Base-by-base conservation (phyloP, 768 basidiomycete genomes). In the Fistulinella prunicolor region DNA sequence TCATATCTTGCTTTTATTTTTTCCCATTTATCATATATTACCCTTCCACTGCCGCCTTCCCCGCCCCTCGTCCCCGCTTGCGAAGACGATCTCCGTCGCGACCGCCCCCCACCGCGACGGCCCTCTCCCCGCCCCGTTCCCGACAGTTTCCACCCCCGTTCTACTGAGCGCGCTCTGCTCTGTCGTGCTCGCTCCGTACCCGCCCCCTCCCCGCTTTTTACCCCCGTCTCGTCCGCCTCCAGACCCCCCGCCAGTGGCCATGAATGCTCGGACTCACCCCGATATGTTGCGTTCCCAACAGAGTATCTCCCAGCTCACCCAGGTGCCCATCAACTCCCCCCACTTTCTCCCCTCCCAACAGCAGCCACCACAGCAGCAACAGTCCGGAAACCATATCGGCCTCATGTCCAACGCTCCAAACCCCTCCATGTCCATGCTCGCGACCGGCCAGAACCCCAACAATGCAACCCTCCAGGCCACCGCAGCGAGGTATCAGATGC, bases 261-360 rank as follows among this genome's bases (percentile, higher is more conserved):
- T 82, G 79, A 82, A 80, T 73, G 62, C 67, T 57, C 78, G 74
- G 46, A 64, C 62, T 30, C 55, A 57, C 45, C 46, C 58, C 53
- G 75, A 81, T 55, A 70, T 81, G 69, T 55, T 81, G 43, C 75
- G 77, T 54, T 57, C 51, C 9, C 65, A 69, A 50, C 70, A 69
- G 63, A 65, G 65, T 59, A 69, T 76, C 53, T 56, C 66, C 36
- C 73, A 73, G 60, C 67, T 75, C 51, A 49, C 68, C 39, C 67
- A 65, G 38, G 59, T 60, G 43, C 73, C 79, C 66, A 54, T 65
- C 13, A 56, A 56, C 9, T 41, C 68, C 38, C 55, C 58, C 23
- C 73, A 67, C 35, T 72, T 76, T 55, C 58, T 62, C 29, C 47
- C 65, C 42, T 72, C 71, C 46, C 73, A 75, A 35, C 71, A 64